Percentiles rank a stretch among this genome's conserved stretches.
Conservation (phyloP, 345 rosid genomes). For the Sonneratia caseolaris region DNA sequence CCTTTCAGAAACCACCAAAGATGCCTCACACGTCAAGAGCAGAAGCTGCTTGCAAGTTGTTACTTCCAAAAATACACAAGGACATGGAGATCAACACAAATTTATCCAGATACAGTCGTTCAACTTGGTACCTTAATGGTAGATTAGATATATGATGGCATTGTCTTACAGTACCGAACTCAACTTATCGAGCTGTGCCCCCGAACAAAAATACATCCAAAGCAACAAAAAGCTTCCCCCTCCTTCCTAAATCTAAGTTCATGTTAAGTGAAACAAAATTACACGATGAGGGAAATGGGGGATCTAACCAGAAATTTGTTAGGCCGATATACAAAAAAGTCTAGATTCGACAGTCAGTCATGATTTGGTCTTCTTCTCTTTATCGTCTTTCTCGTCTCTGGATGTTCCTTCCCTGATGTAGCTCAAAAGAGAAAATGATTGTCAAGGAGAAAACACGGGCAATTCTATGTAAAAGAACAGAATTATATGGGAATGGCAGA, state of each 20-base stretch:
- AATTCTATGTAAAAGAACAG: neutral
- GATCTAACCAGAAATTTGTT: neutral
- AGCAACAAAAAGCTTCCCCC: neutral
- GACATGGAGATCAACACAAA: neutral
- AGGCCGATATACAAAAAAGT: neutral
- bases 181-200: neutral
- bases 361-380: neutral
- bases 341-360: neutral
- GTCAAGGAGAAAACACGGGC: neutral
- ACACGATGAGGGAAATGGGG: neutral
- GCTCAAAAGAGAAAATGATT: neutral
- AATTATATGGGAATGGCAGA: neutral
- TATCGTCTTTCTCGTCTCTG: neutral
- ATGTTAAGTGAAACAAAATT: neutral
- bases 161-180: neutral
- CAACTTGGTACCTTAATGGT: neutral
- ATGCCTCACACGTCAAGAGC: no score
- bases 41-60: no score
- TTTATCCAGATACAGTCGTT: neutral
- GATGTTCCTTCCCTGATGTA: neutral
- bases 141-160: neutral
- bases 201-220: neutral
- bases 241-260: neutral
- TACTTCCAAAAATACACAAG: neutral
- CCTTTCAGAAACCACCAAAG: neutral